Evolutionary conservation across 768 basidiomycete genomes (phyloP), one percentile per base, ranked within the genome.

Genomic region (Gloeophyllum trabeum): DNA sequence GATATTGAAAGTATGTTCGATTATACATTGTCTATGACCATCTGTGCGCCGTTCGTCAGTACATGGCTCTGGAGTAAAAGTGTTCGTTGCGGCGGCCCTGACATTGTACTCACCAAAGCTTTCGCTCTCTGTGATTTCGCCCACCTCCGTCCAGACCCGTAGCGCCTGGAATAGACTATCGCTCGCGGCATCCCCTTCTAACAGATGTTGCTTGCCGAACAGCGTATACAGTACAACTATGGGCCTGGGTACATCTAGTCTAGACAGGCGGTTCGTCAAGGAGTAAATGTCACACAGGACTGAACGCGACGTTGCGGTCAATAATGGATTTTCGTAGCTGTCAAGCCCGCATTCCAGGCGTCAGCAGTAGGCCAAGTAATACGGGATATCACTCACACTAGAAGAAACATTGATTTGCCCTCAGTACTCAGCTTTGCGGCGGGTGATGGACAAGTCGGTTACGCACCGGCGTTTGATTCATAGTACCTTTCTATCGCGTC

Each of bases 1-100:
- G 30, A 89, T 63, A 56, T 90, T 78, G 43, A 89, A 68, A 1
- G 81, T 86, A 56, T 88, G 87, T 54, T 87, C 81, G 36, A 89
- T 76, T 20, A 87, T 79, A 32, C 73, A 73, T 59, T 75, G 79
- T 43, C 74, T 71, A 52, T 81, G 76, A 16, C 84, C 82, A 56
- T 87, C 86, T 88, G 44, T 19, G 42, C 24, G 22, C 21, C 20
- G 21, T 25, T 24, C 10, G 41, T 22, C 32, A 25, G 32, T 24
- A 44, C 24, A 35, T 19, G 18, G 24, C 36, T 37, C 16, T 46
- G 25, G 24, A 23, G 25, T 28, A 10, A 12, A 37, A 26, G 24
- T 16, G 20, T 22, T 30, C 26, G 30, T 23, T 14, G 7, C 30
- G 35, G 22, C 19, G 16, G 39, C 12, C 22, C 19, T 30, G 40